Evolutionary conservation across 1,284 basidiomycete genomes (phyloP).

Genomic region (Leccinum pallidistipes): DNA sequence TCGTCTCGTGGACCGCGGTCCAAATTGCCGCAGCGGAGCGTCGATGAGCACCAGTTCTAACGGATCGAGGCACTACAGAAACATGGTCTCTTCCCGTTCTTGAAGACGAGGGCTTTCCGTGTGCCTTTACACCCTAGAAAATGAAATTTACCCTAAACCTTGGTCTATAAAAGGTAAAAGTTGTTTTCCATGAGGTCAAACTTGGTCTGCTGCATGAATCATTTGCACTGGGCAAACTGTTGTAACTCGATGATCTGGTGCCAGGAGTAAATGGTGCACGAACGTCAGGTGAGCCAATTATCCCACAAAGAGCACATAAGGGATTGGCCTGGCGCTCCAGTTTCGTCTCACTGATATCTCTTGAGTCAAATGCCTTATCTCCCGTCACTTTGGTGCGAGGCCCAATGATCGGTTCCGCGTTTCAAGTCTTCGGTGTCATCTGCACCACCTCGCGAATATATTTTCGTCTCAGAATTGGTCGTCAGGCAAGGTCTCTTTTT

Average conservation of each 20-base stretch:
- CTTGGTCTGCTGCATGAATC: background rate
- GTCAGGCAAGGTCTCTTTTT: background rate
- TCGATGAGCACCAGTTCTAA: background rate
- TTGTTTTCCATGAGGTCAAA: background rate
- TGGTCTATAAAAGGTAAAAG: background rate
- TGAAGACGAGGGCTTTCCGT: background rate
- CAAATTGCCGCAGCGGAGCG: background rate
- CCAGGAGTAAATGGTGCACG: too few relatives aligned
- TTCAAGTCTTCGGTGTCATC: slow-evolving; percentile 10
- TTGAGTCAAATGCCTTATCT: background rate
- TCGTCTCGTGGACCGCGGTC: too few relatives aligned
- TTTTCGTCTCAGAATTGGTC: slow-evolving; percentile 16
- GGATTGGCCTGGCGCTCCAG: background rate
- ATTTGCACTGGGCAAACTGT: too few relatives aligned
- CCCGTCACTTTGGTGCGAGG: background rate
- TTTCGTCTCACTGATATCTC: background rate
- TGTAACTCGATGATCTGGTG: too few relatives aligned
- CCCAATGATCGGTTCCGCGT: background rate
- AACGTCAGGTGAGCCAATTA: background rate
- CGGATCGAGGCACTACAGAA: background rate
- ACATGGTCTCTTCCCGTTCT: background rate
- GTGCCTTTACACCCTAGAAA: too few relatives aligned
- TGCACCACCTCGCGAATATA: slow-evolving; percentile 16
- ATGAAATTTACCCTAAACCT: background rate
- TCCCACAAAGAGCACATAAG: background rate